Evolutionary conservation across 208 protist genomes (phyloP).

Genomic region (Trypanosoma brucei): DNA sequence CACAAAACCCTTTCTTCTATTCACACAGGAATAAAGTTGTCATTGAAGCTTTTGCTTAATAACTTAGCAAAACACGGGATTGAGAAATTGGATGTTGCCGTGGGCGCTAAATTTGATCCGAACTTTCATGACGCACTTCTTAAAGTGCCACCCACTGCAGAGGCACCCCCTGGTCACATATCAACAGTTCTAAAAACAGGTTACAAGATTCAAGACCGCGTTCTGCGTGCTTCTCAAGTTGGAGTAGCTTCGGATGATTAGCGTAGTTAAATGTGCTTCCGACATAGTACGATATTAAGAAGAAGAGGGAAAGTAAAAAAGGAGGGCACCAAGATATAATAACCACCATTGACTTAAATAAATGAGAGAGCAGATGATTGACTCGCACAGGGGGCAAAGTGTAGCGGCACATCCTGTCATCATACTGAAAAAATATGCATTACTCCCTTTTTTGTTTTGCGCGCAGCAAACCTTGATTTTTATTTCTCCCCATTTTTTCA

Average conservation of each 20-base stretch:
- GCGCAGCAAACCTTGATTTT: too few species aligned
- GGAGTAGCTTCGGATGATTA: slow-evolving; percentile 57
- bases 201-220: slow-evolving; percentile 80
- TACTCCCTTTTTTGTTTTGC: too few species aligned
- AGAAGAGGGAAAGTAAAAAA: slow-evolving; percentile 1
- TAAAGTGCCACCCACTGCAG: slow-evolving; percentile 53
- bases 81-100: slow-evolving; percentile 70
- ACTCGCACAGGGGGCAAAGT: too few species aligned
- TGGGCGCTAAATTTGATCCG: slow-evolving; percentile 81
- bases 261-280: slow-evolving; percentile 1
- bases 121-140: slow-evolving; percentile 90
- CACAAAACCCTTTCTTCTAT: slow-evolving; percentile 67
- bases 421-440: too few species aligned
- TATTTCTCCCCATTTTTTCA: too few species aligned
- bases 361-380: too few species aligned
- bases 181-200: slow-evolving; percentile 87
- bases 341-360: too few species aligned
- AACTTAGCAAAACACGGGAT: slow-evolving; percentile 85
- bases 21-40: slow-evolving; percentile 82
- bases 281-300: not conserved
- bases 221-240: slow-evolving; percentile 89
- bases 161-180: slow-evolving; percentile 47
- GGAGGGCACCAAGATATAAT: too few species aligned
- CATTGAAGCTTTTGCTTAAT: slow-evolving; percentile 78
- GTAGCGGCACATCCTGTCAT: too few species aligned